Evolutionary conservation across 2,329 filamentous ascomycete genomes (phyloP), one percentile per base, ranked within the genome.

Genomic region (Hansfordia pulvinata): DNA sequence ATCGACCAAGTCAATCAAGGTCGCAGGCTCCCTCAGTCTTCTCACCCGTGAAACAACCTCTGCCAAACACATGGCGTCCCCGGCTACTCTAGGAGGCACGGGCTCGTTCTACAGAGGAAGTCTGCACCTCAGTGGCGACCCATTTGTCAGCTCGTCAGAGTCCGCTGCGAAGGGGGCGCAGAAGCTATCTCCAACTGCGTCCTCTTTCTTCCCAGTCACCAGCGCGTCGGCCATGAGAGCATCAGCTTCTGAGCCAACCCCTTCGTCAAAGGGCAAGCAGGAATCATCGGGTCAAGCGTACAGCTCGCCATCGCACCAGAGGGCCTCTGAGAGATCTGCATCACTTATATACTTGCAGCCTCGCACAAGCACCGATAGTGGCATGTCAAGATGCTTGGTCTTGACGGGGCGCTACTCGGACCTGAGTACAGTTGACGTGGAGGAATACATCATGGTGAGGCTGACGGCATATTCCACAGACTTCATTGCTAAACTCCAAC

Each of bases 131-230:
- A 43, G 45, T 13, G 25, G 13, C 12, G 14, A 24, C 13, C 6
- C 10, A 10, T 4, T 14, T 24, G 14, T 17, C n/a, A 24, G 17
- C 23, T 16, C 67, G 18, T 63, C 59, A 3, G 46, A 46, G 21
- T 38, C 45, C 11, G 39, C 39, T 10, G 32, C 43, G 10, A 40
- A 56, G 37, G 17, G 39, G 25, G 32, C 50, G 25, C 58, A 55
- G 31, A 64, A 69, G 35, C 52, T 82, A 13, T 80, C 75, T 4
- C 70, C 76, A 2, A 76, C 66, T 6, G 74, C 75, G 2, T 68
- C 65, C 2, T 44, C 60, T 2, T 81, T 81, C 37, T 66, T 61
- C 10, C 76, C 46, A 46, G 24, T 43, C 28, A 29, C 36, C 30
- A 22, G 38, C 29, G 38, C 37, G 10, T 43, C 41, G 4, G 24